Evolutionary conservation across 2,329 filamentous ascomycete genomes (phyloP).

Genomic region (Aspergillus niger): DNA sequence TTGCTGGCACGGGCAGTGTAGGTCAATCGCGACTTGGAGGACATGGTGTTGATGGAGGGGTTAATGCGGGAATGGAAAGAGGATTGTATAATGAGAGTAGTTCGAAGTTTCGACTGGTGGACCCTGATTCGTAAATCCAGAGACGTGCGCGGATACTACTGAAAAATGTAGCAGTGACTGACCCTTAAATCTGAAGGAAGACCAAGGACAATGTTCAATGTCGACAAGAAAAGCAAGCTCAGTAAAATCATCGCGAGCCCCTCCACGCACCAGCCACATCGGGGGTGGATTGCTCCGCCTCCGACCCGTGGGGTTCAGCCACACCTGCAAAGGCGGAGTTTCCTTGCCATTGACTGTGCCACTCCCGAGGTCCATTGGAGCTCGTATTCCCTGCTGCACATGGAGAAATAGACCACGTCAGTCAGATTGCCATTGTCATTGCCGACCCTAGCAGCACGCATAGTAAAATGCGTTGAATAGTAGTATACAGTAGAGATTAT

Average conservation of each 20-base stretch:
- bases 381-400: neutral
- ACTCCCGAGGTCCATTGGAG: neutral
- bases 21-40: constrained; percentile 46
- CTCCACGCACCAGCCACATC: constrained; percentile 9
- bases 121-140: neutral
- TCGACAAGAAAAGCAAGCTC: neutral
- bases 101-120: neutral
- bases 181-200: neutral
- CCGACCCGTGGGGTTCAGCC: constrained; percentile 16
- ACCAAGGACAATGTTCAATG: neutral
- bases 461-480: neutral
- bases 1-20: constrained; percentile 43
- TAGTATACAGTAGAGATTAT: neutral
- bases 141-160: neutral
- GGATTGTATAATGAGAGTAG: neutral
- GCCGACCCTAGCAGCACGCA: neutral
- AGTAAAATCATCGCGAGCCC: constrained; percentile 9
- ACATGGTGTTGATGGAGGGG: constrained; percentile 38
- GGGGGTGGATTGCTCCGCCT: constrained; percentile 12
- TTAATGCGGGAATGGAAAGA: constrained; percentile 17
- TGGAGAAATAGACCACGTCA: neutral
- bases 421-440: neutral
- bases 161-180: neutral
- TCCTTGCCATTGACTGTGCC: neutral
- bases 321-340: constrained; percentile 6